Evolutionary conservation across 2,329 filamentous ascomycete genomes (phyloP).

Genomic region (Penicillium sp.): DNA sequence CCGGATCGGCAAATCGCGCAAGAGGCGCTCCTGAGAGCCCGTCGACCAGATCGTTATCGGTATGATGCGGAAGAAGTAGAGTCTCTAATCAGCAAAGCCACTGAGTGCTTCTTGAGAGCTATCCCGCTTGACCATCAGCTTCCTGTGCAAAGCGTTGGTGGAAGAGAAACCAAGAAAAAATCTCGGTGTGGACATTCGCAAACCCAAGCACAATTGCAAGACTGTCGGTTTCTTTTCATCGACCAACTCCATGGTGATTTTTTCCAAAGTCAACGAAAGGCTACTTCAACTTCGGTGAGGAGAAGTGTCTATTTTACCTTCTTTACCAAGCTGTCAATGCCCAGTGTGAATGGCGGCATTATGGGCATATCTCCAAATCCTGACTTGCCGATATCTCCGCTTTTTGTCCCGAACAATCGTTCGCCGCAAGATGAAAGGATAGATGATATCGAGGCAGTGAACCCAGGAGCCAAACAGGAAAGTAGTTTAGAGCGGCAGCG

Average conservation of each 20-base stretch:
- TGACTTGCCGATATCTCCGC: conserved; percentile 11
- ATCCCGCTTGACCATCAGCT: conserved; percentile 9
- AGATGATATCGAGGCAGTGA: too few species aligned
- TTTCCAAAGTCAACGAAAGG: conserved; percentile 3
- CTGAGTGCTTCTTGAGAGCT: conserved; percentile 9
- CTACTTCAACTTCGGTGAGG: conserved; percentile 21
- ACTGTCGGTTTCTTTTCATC: conserved; percentile 23
- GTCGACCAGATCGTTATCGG: conserved; percentile 7
- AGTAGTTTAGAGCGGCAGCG: conserved; percentile 5
- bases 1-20: conserved; percentile 12
- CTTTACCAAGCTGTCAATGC: conserved; percentile 16
- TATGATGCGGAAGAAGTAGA: conserved; percentile 14
- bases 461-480: background rate
- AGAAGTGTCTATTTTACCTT: conserved; percentile 24
- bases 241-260: conserved; percentile 16
- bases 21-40: conserved; percentile 14
- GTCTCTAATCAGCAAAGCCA: conserved; percentile 5
- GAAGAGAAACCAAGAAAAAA: conserved; percentile 14
- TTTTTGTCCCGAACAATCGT: conserved; percentile 11
- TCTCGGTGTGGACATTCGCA: conserved; percentile 14
- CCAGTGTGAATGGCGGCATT: conserved; percentile 2
- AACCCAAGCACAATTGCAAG: conserved; percentile 13
- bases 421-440: background rate
- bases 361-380: background rate
- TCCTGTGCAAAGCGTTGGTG: background rate